phyloP scores from a whole-genome alignment of 306 rosid species.

The Leucaena leucocephala region DNA sequence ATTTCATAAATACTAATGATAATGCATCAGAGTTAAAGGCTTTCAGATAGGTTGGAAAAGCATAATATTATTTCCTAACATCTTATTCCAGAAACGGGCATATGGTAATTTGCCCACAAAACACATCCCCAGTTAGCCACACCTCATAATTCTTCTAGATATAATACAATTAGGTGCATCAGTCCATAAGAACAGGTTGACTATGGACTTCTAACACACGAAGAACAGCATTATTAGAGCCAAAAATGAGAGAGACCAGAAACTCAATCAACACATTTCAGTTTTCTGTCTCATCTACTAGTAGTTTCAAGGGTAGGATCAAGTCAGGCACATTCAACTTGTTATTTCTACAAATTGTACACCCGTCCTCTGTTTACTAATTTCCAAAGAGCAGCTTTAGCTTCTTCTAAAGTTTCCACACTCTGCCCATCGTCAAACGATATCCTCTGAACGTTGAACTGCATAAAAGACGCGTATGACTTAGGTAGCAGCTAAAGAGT shows the following conservation, averaged over 20 bases:
- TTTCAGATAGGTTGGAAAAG: background rate
- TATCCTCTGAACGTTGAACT: conserved; percentile 96
- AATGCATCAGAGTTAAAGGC: background rate
- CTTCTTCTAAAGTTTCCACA: conserved; percentile 92
- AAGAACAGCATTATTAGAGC: conserved; percentile 29
- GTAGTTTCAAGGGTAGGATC: background rate
- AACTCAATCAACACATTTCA: conserved; percentile 8
- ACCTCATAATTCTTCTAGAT: conserved; percentile 27
- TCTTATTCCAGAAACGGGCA: conserved; percentile 35
- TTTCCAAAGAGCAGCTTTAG: conserved; percentile 91
- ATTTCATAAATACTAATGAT: background rate
- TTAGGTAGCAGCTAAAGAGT: conserved; percentile 14
- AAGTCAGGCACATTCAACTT: conserved; percentile 1
- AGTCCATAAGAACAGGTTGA: conserved; percentile 16
- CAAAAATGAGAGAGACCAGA: conserved; percentile 34
- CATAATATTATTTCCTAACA: conserved; percentile 27
- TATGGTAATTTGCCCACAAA: conserved; percentile 1
- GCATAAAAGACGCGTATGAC: conserved; percentile 29
- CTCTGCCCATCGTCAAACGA: conserved; percentile 89
- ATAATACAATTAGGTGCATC: conserved; percentile 39
- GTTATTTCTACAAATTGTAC: conserved; percentile 62
- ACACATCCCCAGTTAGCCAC: conserved; percentile 1
- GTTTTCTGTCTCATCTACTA: background rate
- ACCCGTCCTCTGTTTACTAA: conserved; percentile 71
- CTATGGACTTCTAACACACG: conserved; percentile 11